Evolutionary conservation across 192 early-diverging fungal species (phyloP).

Genomic region (Coemansia sp.): DNA sequence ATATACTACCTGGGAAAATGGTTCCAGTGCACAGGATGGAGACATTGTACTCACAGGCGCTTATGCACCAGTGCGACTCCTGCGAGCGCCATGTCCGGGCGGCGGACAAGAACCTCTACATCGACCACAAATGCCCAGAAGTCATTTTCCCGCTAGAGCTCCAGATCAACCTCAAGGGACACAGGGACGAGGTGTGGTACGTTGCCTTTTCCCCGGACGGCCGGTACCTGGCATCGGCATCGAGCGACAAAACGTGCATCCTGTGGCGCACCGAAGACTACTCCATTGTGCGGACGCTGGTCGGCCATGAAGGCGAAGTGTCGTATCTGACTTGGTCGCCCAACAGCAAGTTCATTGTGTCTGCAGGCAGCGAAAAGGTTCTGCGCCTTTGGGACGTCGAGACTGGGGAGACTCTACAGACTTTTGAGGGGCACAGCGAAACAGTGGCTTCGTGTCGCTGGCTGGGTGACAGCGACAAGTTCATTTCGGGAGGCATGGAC

Average conservation of each 20-base stretch:
- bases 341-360: slow-evolving; percentile 73
- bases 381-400: slow-evolving; percentile 85
- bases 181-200: slow-evolving; percentile 96
- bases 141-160: slow-evolving; percentile 46
- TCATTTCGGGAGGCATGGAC: slow-evolving; percentile 87
- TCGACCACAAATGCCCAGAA: slow-evolving; percentile 48
- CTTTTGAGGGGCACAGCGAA: slow-evolving; percentile 73
- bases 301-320: slow-evolving; percentile 72
- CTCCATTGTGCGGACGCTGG: slow-evolving; percentile 33
- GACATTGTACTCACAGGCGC: slow-evolving; percentile 79
- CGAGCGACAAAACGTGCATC: slow-evolving; percentile 83
- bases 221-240: slow-evolving; percentile 85
- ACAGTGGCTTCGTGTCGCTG: slow-evolving; percentile 83
- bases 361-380: slow-evolving; percentile 78
- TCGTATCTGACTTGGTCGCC: slow-evolving; percentile 93
- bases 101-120: slow-evolving; percentile 30
- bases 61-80: slow-evolving; percentile 68
- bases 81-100: slow-evolving; percentile 79
- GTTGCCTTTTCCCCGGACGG: slow-evolving; percentile 91
- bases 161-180: slow-evolving; percentile 65
- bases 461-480: slow-evolving; percentile 79
- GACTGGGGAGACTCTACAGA: slow-evolving; percentile 63
- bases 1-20: slow-evolving; percentile 80
- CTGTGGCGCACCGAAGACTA: slow-evolving; percentile 81
- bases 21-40: slow-evolving; percentile 87